Percentiles rank a stretch among this genome's conserved stretches.
Evolutionary conservation across 2,329 filamentous ascomycete species (phyloP).

Genomic region (Pseudogymnoascus sp.): DNA sequence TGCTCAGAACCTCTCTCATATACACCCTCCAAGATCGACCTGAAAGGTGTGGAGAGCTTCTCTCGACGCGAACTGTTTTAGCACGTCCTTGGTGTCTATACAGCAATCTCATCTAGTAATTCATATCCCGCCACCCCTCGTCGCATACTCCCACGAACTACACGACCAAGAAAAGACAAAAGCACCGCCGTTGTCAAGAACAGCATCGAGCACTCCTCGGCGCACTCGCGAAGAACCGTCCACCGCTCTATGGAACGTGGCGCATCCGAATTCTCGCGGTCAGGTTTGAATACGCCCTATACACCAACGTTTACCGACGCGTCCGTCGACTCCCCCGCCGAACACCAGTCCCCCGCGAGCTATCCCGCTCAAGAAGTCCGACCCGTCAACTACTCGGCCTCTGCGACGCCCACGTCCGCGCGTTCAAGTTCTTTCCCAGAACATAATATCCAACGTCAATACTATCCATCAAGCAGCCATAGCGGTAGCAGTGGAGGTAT

Average conservation of each 20-base stretch:
- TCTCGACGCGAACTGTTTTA: slow-evolving; percentile 14
- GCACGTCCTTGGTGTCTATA: slow-evolving; percentile 29
- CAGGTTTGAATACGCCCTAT: slow-evolving; percentile 75
- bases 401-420: slow-evolving; percentile 75
- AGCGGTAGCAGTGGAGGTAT: slow-evolving; percentile 77
- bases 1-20: background rate
- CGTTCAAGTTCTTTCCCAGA: slow-evolving; percentile 81
- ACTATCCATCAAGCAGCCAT: slow-evolving; percentile 68
- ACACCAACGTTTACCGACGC: slow-evolving; percentile 56
- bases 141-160: background rate
- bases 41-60: background rate
- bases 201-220: slow-evolving; percentile 24
- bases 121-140: slow-evolving; percentile 9
- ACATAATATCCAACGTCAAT: slow-evolving; percentile 76
- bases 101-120: slow-evolving; percentile 18
- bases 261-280: slow-evolving; percentile 72
- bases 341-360: slow-evolving; percentile 88
- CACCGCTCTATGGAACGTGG: slow-evolving; percentile 46
- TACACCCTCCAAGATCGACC: background rate
- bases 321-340: slow-evolving; percentile 79
- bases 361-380: slow-evolving; percentile 79
- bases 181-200: slow-evolving; percentile 19
- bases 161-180: slow-evolving; percentile 9
- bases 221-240: slow-evolving; percentile 21
- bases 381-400: slow-evolving; percentile 44